These are phyloP conservation scores for Biscogniauxia mediterranea DNA, from an alignment of 2,329 filamentous ascomycete genomes.

Conservation along the genomic window DNA sequence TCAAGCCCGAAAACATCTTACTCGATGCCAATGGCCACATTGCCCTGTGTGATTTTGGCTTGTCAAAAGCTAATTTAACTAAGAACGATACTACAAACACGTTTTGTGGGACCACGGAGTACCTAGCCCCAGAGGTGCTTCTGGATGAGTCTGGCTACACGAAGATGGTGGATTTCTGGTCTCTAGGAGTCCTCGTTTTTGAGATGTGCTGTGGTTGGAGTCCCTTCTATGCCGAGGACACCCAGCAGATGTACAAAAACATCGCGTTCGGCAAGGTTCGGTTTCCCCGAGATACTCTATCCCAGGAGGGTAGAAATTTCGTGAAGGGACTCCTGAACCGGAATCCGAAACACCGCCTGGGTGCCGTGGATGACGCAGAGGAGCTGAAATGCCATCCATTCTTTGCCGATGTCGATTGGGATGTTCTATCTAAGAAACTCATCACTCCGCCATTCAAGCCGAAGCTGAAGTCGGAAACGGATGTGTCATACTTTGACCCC, in stretches of 20 bases:
- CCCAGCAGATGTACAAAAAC: constrained; percentile 99
- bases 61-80: constrained; percentile 95
- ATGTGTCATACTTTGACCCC: constrained; percentile 97
- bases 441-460: constrained; percentile 97
- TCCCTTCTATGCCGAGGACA: constrained; percentile 97
- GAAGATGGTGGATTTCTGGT: constrained; percentile 99
- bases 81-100: constrained; percentile 99
- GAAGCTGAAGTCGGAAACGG: constrained; percentile 90
- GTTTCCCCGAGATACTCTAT: constrained; percentile 92
- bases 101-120: constrained; percentile 97
- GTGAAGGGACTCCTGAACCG: constrained; percentile 96
- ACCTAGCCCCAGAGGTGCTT: constrained; percentile 91
- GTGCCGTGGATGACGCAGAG: constrained; percentile 85
- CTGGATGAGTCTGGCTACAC: constrained; percentile 97
- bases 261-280: constrained; percentile 98
- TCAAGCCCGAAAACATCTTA: constrained; percentile 97
- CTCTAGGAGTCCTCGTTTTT: constrained; percentile 92
- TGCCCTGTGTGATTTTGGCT: constrained; percentile 92
- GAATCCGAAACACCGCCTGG: constrained; percentile 92
- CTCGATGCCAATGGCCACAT: constrained; percentile 97
- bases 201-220: constrained; percentile 99
- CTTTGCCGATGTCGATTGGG: constrained; percentile 94
- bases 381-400: constrained; percentile 94
- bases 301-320: constrained; percentile 92
- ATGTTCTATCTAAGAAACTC: constrained; percentile 80